Conservation (phyloP, 441 rosid genomes). For the Biscutella laevigata region DNA sequence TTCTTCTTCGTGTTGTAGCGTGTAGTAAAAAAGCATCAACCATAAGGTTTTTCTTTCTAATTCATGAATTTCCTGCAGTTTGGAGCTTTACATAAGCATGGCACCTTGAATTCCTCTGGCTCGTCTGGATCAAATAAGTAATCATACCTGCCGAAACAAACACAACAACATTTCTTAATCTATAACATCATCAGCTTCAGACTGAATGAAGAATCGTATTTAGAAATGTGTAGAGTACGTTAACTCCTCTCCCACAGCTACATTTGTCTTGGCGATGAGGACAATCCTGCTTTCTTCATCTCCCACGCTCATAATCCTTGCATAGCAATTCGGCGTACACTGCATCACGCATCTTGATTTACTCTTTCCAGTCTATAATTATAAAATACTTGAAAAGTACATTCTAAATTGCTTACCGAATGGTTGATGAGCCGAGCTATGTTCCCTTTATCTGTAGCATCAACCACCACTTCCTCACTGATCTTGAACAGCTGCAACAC, state of each 20-base stretch:
- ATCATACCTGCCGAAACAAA: conserved; percentile 55
- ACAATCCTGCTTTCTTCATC: conserved; percentile 86
- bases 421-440: conserved; percentile 94
- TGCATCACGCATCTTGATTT: conserved; percentile 21
- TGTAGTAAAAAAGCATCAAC: background rate
- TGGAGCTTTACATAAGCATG: conserved; percentile 83
- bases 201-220: background rate
- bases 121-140: conserved; percentile 97
- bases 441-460: conserved; percentile 94
- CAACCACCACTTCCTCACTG: conserved; percentile 96
- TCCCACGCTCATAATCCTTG: conserved; percentile 97
- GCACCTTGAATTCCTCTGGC: conserved; percentile 87
- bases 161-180: background rate
- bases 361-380: background rate
- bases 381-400: background rate
- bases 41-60: conserved; percentile 29
- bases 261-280: conserved; percentile 79
- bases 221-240: conserved; percentile 42
- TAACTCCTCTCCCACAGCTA: conserved; percentile 80
- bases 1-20: background rate
- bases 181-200: conserved; percentile 2
- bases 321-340: conserved; percentile 98
- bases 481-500: conserved; percentile 79
- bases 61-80: conserved; percentile 93
- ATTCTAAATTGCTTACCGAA: conserved; percentile 45